A percentile compares a stretch with the other conserved stretches of the same genome.
phyloP scores from a whole-genome alignment of 2,329 filamentous ascomycete genomes.

The Ceratocystis huliohia region DNA sequence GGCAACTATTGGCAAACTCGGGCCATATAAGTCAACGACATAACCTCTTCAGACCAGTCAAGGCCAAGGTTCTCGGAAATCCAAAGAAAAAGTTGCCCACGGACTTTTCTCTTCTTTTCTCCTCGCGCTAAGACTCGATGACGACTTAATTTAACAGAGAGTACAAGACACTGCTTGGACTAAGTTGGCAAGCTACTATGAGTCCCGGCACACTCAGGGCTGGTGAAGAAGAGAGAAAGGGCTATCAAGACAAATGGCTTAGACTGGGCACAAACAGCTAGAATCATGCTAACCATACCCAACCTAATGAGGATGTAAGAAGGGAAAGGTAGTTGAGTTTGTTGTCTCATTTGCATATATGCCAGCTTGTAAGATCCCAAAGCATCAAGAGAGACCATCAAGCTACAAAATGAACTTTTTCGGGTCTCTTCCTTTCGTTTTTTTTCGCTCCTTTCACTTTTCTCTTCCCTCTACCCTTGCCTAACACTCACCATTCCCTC shows the following conservation, averaged over 20 bases:
- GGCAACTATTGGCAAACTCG: not conserved
- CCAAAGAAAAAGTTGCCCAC: not conserved
- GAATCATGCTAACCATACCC: not conserved
- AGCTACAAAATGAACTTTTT: not conserved
- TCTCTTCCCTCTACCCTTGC: not conserved
- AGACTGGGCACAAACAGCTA: not conserved
- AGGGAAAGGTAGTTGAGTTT: not conserved
- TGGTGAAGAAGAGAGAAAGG: not conserved
- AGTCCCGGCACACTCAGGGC: not conserved
- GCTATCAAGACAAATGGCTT: not conserved
- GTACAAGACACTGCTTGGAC: not conserved
- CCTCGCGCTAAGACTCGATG: not conserved
- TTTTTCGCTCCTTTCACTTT: not conserved
- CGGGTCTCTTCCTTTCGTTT: not conserved
- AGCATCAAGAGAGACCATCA: not conserved
- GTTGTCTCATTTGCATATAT: not conserved
- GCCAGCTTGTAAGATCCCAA: not conserved
- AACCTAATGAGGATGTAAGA: not conserved
- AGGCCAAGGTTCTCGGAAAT: not conserved
- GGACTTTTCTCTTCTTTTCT: constrained; percentile 7
- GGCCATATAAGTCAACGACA: not conserved
- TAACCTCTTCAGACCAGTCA: not conserved
- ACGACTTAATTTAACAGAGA: constrained; percentile 1
- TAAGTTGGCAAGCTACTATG: not conserved
- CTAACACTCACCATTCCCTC: not conserved